These are phyloP conservation scores for Cystobasidium ongulense DNA, from an alignment of 768 basidiomycete species.

Conservation along the genomic window DNA sequence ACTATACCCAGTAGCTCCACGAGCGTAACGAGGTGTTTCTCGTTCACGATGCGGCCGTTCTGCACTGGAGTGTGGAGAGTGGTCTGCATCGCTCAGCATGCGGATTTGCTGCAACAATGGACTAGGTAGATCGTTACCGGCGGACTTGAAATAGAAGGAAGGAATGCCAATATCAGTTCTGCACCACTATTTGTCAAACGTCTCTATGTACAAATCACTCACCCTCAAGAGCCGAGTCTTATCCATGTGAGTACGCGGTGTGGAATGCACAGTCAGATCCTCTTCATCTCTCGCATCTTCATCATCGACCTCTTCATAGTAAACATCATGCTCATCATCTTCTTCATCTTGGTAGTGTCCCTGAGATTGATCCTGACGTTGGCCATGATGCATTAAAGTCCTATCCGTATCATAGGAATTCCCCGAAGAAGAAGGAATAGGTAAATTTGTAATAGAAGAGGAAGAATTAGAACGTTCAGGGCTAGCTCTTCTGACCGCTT, in stretches of 20 bases:
- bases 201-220: background rate
- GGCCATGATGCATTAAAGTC: background rate
- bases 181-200: background rate
- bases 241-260: slow-evolving; percentile 3
- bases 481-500: background rate
- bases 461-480: background rate
- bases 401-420: slow-evolving; percentile 4
- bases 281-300: background rate
- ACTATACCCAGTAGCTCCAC: background rate
- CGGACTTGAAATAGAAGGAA: slow-evolving; percentile 2
- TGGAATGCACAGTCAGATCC: background rate
- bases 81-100: slow-evolving; percentile 14
- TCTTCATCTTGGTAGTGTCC: background rate
- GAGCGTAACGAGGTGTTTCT: slow-evolving; percentile 2
- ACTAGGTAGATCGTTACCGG: slow-evolving; percentile 15
- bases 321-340: background rate
- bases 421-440: background rate
- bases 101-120: slow-evolving; percentile 10
- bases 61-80: background rate
- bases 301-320: background rate
- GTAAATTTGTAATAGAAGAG: background rate
- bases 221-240: background rate
- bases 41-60: background rate
- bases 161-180: no score
- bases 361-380: background rate